A percentile compares a stretch with the other conserved stretches of the same genome.
phyloP scores from a whole-genome alignment of 768 basidiomycete species.

The Cystofilobasidium capitatum region DNA sequence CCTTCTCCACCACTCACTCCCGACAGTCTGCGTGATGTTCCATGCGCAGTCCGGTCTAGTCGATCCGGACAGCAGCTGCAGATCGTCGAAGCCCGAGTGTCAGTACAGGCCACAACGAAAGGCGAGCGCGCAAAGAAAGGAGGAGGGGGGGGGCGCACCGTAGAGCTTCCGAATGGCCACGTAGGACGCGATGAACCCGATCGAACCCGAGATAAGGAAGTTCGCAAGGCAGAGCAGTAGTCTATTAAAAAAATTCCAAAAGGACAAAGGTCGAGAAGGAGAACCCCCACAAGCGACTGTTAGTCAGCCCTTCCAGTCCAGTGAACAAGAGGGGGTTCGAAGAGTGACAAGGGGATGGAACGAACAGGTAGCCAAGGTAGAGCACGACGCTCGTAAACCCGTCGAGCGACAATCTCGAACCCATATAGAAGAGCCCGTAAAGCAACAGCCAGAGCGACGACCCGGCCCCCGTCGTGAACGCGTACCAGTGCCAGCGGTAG shows the following conservation, averaged over 20 bases:
- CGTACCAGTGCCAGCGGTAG: slow-evolving; percentile 95
- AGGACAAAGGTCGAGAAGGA: not conserved
- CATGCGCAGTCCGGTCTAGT: not conserved
- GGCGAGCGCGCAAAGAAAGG: not conserved
- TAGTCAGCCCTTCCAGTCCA: not conserved
- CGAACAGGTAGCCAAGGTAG: slow-evolving; percentile 75
- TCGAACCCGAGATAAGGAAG: slow-evolving; percentile 82
- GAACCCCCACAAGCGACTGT: not conserved
- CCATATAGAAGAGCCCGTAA: slow-evolving; percentile 37
- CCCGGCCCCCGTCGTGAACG: slow-evolving; percentile 84
- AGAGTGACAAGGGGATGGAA: not conserved
- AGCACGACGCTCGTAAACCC: slow-evolving; percentile 69
- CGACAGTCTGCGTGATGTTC: too few relatives aligned
- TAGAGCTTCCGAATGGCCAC: slow-evolving; percentile 84
- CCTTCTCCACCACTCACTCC: not conserved
- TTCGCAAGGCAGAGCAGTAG: slow-evolving; percentile 69
- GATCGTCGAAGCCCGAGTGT: not conserved
- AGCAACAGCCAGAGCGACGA: slow-evolving; percentile 77
- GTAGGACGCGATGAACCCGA: slow-evolving; percentile 82
- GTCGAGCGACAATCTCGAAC: slow-evolving; percentile 70
- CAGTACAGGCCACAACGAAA: not conserved
- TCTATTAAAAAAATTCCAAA: slow-evolving; percentile 22
- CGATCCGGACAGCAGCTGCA: slow-evolving; percentile 1
- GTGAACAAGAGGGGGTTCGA: not conserved
- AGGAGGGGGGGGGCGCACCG: slow-evolving; percentile 29